Percentiles rank a stretch among this genome's conserved stretches.
Evolutionary conservation across 805 yeast genomes (phyloP).

Genomic region (Saccharomycopsis malanga): DNA sequence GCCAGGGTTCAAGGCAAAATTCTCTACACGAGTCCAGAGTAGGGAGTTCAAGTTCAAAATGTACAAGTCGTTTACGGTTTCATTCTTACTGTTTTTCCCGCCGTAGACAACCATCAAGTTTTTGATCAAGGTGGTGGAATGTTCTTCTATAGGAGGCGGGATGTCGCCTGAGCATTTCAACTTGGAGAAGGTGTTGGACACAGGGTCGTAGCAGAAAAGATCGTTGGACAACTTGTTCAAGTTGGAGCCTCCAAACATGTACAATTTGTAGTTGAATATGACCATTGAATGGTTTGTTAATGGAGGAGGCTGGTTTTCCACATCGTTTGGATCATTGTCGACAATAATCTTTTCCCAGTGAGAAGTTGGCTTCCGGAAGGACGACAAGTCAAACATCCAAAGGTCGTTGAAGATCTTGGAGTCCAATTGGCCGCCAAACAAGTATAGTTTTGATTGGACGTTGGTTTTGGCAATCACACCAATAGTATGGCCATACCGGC

Average conservation of each 20-base stretch:
- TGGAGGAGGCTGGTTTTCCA: slow-evolving; percentile 53
- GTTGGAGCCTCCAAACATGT: slow-evolving; percentile 90
- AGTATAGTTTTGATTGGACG: slow-evolving; percentile 53
- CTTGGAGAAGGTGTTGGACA: slow-evolving; percentile 59
- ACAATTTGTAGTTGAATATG: slow-evolving; percentile 68
- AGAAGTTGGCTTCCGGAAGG: slow-evolving; percentile 76
- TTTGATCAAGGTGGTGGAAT: slow-evolving; percentile 72
- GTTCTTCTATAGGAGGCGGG: slow-evolving; percentile 89
- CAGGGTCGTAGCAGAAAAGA: slow-evolving; percentile 75
- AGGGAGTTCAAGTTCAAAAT: slow-evolving; percentile 69
- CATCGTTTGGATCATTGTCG: slow-evolving; percentile 34
- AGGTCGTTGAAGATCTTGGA: slow-evolving; percentile 76
- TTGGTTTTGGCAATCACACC: slow-evolving; percentile 63
- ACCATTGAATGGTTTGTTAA: slow-evolving; percentile 88
- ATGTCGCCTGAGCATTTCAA: slow-evolving; percentile 40
- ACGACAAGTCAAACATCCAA: slow-evolving; percentile 78
- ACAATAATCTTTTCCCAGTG: slow-evolving; percentile 68
- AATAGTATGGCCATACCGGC: slow-evolving; percentile 91
- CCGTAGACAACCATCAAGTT: slow-evolving; percentile 82
- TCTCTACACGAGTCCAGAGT: slow-evolving; percentile 55
- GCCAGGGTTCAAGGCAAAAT: slow-evolving; percentile 52
- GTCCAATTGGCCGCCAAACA: slow-evolving; percentile 94
- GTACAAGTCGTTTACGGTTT: slow-evolving; percentile 55
- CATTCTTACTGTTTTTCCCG: slow-evolving; percentile 74
- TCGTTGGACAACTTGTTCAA: slow-evolving; percentile 64